phyloP scores from a whole-genome alignment of 2,329 filamentous ascomycete genomes.

The Botryotinia convoluta region DNA sequence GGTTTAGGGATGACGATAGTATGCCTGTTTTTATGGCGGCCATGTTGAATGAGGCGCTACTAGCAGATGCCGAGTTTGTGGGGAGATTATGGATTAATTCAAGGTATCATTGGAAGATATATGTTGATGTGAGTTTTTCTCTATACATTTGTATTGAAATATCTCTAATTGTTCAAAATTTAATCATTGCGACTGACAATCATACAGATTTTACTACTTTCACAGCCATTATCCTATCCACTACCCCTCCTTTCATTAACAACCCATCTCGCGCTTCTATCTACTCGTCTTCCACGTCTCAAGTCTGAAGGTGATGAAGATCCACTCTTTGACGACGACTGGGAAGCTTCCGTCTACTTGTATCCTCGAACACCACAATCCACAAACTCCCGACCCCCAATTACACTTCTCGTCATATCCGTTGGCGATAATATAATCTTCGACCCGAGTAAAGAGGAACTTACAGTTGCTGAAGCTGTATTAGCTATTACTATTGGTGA shows the following conservation, averaged over 20 bases:
- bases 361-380: slow-evolving; percentile 48
- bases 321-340: slow-evolving; percentile 96
- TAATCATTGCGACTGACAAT: slow-evolving; percentile 16
- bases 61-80: slow-evolving; percentile 67
- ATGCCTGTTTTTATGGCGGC: slow-evolving; percentile 81
- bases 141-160: background rate
- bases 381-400: slow-evolving; percentile 62
- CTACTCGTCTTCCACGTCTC: slow-evolving; percentile 77
- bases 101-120: slow-evolving; percentile 94
- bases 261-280: slow-evolving; percentile 87
- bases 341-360: slow-evolving; percentile 76
- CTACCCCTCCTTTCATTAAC: slow-evolving; percentile 90
- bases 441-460: slow-evolving; percentile 86
- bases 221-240: slow-evolving; percentile 88
- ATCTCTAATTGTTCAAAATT: background rate
- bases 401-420: slow-evolving; percentile 86
- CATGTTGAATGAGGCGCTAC: slow-evolving; percentile 84
- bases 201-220: slow-evolving; percentile 84
- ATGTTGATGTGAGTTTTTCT: slow-evolving; percentile 67
- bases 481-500: slow-evolving; percentile 78
- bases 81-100: slow-evolving; percentile 81
- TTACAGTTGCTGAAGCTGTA: slow-evolving; percentile 87
- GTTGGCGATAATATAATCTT: slow-evolving; percentile 89
- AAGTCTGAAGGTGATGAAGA: slow-evolving; percentile 93
- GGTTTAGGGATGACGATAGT: slow-evolving; percentile 85